A percentile compares a stretch with the other conserved stretches of the same genome.
phyloP scores from a whole-genome alignment of 129 eudicot species.

The Logfia minima region DNA sequence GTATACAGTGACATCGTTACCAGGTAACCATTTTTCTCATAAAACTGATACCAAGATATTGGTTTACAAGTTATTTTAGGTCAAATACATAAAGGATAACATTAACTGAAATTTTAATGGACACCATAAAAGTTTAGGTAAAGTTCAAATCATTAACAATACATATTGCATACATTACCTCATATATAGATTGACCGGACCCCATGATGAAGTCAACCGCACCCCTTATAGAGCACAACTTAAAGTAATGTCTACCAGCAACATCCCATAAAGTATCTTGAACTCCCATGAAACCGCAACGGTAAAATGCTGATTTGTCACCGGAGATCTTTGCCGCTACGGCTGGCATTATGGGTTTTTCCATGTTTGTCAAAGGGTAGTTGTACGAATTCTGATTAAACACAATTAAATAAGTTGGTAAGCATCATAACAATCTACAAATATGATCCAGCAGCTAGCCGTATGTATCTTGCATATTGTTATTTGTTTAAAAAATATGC shows the following conservation, averaged over 20 bases:
- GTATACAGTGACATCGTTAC: too few relatives aligned
- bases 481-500: too few relatives aligned
- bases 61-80: too few relatives aligned
- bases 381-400: conserved; percentile 63
- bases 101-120: too few relatives aligned
- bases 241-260: conserved; percentile 69
- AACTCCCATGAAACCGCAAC: conserved; percentile 63
- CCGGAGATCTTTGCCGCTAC: conserved; percentile 64
- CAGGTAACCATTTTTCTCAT: too few relatives aligned
- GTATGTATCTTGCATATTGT: too few relatives aligned
- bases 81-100: too few relatives aligned
- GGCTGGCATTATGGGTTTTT: conserved; percentile 43
- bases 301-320: conserved; percentile 59
- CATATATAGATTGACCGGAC: conserved; percentile 72
- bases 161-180: conserved; percentile 34
- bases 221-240: conserved; percentile 59
- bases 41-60: too few relatives aligned
- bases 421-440: not conserved
- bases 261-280: conserved; percentile 92
- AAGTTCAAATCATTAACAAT: too few relatives aligned
- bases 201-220: conserved; percentile 93
- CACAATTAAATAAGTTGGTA: not conserved
- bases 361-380: conserved; percentile 35
- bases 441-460: not conserved
- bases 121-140: too few relatives aligned